phyloP scores from a whole-genome alignment of 2,329 filamentous ascomycete species.

The Coniochaeta ligniaria region DNA sequence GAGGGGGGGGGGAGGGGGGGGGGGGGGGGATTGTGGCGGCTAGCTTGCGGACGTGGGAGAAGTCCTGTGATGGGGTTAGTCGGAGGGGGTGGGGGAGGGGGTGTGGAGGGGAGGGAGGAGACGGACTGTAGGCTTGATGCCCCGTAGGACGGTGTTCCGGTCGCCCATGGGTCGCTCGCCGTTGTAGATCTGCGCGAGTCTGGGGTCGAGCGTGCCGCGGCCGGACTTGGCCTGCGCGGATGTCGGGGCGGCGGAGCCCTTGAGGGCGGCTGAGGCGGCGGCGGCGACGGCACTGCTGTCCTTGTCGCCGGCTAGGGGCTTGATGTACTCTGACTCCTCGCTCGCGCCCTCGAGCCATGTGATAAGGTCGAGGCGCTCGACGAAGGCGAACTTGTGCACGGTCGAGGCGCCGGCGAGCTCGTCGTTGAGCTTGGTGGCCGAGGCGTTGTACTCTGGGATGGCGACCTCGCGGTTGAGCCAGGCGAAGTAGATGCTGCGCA shows the following conservation, averaged over 20 bases:
- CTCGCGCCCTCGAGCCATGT: slow-evolving; percentile 89
- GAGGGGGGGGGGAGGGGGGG: slow-evolving; percentile 24
- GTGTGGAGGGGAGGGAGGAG: neutral
- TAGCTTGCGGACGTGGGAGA: slow-evolving; percentile 85
- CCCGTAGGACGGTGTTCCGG: slow-evolving; percentile 78
- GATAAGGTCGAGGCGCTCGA: slow-evolving; percentile 84
- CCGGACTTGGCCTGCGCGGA: slow-evolving; percentile 44
- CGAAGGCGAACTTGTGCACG: slow-evolving; percentile 84
- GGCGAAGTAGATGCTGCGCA: slow-evolving; percentile 93
- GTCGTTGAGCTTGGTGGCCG: slow-evolving; percentile 73
- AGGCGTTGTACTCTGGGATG: slow-evolving; percentile 85
- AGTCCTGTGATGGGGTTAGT: slow-evolving; percentile 56
- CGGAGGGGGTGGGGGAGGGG: slow-evolving; percentile 21
- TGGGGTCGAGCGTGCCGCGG: slow-evolving; percentile 67
- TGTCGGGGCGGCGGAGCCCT: slow-evolving; percentile 24
- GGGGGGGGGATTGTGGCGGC: slow-evolving; percentile 54
- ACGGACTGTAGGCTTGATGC: slow-evolving; percentile 79
- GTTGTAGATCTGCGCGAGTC: slow-evolving; percentile 81
- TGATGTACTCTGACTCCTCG: slow-evolving; percentile 90
- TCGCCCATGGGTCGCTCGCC: slow-evolving; percentile 89
- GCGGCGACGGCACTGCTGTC: slow-evolving; percentile 29
- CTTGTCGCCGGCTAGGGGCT: slow-evolving; percentile 64
- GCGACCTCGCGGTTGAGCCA: slow-evolving; percentile 89
- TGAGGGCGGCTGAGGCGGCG: slow-evolving; percentile 25
- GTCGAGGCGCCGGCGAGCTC: slow-evolving; percentile 61